Conservation (phyloP, 2,329 filamentous ascomycete species). For the Monosporascus sp. region DNA sequence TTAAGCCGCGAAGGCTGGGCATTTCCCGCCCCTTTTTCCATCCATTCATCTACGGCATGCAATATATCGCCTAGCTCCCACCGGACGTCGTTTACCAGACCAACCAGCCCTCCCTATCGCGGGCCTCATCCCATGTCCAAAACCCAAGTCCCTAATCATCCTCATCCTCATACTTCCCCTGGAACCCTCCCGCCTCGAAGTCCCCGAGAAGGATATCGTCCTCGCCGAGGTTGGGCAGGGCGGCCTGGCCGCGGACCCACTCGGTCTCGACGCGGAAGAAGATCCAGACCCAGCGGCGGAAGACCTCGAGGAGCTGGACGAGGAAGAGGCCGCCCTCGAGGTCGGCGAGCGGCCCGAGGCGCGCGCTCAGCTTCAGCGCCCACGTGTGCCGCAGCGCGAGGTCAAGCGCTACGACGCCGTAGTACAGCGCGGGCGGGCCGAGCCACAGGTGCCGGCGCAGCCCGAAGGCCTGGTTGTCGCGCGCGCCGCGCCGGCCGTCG, state of each 20-base stretch:
- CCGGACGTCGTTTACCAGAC: too few relatives aligned
- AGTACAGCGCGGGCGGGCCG: slow-evolving; percentile 70
- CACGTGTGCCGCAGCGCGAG: slow-evolving; percentile 82
- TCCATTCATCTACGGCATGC: too few relatives aligned
- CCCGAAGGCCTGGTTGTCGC: slow-evolving; percentile 64
- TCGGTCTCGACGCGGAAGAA: slow-evolving; percentile 95
- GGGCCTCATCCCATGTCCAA: too few relatives aligned
- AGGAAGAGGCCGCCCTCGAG: slow-evolving; percentile 85
- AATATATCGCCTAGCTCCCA: too few relatives aligned
- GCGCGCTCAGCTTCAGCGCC: slow-evolving; percentile 79
- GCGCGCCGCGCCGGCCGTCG: slow-evolving; percentile 54
- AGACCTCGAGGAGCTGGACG: slow-evolving; percentile 80
- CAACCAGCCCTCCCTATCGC: too few relatives aligned
- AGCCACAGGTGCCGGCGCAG: slow-evolving; percentile 72
- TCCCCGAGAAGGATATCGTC: neutral
- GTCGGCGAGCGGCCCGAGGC: slow-evolving; percentile 78
- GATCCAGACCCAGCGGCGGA: slow-evolving; percentile 92
- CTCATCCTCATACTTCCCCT: slow-evolving; percentile 56
- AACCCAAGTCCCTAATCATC: slow-evolving; percentile 18
- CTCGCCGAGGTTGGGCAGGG: slow-evolving; percentile 42
- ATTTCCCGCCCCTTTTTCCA: too few relatives aligned
- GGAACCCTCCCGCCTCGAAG: slow-evolving; percentile 24
- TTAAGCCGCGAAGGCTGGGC: too few relatives aligned
- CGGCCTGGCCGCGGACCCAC: slow-evolving; percentile 60
- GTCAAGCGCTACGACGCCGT: slow-evolving; percentile 73